Evolutionary conservation across 257 asterid genomes (phyloP), one percentile per base, ranked within the genome.

Genomic region (Cynanchum wilfordii): DNA sequence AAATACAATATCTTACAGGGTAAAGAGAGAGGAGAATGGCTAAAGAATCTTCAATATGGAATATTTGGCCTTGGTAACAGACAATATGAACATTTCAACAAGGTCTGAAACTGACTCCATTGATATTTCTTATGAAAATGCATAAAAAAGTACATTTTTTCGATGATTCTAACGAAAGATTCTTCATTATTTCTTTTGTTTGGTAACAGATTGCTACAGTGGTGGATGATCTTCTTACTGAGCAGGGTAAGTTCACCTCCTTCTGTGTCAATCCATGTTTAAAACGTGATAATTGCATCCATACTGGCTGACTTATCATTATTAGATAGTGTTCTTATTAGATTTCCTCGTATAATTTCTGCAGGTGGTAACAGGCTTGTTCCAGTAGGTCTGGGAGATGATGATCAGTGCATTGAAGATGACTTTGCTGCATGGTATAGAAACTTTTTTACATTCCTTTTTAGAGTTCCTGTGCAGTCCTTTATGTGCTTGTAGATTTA

Each of bases 11-110:
- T 30, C 76, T 30, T 76, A 66, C 84, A 92, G 97, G 96, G 94
- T 69, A 86, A 86, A 77, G 97, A 90, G 57, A 88, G 76, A 77
- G 99, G 90, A 30, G 94, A 86, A 49, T 79, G 84, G 86, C 91
- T 90, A 71, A 92, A 90, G 84, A 87, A 89, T 84, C 90, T 95
- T 74, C 86, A 84, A 33, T 92, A 82, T 71, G 99, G 94, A 78
- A 92, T 95, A 45, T 95, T 95, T 82, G 99, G 99, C 74, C 98
- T 95, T 74, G 99, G 99, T 52, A 95, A 95, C 94, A 82, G 97
- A 75, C 99, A 95, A 74, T 95, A 95, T 67, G 99, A 95, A 85
- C 99, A 95, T 89, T 95, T 95, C 83, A 95, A 95, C 86, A 95
- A 95, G 98, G 98, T 94, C 50, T 57, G 76, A 44, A 52, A 44